These are phyloP conservation scores for Aureobasidium pullulans DNA, from an alignment of 2,329 filamentous ascomycete species.

Conservation along the genomic window DNA sequence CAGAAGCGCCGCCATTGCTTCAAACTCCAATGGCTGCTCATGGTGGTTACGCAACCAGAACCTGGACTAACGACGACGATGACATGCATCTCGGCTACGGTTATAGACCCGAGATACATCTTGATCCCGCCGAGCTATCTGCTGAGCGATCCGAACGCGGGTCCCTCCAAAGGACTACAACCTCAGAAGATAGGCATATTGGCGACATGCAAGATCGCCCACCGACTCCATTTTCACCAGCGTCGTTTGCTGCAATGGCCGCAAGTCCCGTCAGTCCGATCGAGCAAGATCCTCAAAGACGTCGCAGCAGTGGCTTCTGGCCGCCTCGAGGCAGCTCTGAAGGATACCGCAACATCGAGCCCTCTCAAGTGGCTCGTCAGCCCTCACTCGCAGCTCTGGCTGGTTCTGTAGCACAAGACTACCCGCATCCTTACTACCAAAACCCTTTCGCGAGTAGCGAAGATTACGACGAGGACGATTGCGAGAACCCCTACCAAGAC, in stretches of 20 bases:
- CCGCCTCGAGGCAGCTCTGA: neutral
- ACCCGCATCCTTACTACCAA: slow-evolving; percentile 3
- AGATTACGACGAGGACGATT: slow-evolving; percentile 10
- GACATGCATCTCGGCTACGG: neutral
- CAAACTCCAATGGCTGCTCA: neutral
- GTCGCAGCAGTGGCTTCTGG: slow-evolving; percentile 1
- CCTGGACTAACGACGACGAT: neutral
- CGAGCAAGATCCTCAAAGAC: neutral
- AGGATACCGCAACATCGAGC: neutral
- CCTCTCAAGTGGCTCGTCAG: neutral
- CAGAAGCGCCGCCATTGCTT: neutral
- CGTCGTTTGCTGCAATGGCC: neutral
- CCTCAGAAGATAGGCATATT: neutral
- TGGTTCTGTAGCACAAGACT: neutral
- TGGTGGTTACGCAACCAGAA: neutral
- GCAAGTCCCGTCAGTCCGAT: slow-evolving; percentile 1
- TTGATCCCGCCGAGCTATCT: slow-evolving; percentile 4
- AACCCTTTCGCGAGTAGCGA: slow-evolving; percentile 14
- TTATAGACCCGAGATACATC: neutral
- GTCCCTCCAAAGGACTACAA: neutral
- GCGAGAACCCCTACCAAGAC: neutral
- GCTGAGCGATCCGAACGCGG: slow-evolving; percentile 1
- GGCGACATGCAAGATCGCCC: neutral
- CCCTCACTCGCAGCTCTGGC: neutral
- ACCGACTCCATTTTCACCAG: slow-evolving; percentile 6